Base-by-base conservation (phyloP, 2,329 filamentous ascomycete species). In the Nannizziopsis barbatae region DNA sequence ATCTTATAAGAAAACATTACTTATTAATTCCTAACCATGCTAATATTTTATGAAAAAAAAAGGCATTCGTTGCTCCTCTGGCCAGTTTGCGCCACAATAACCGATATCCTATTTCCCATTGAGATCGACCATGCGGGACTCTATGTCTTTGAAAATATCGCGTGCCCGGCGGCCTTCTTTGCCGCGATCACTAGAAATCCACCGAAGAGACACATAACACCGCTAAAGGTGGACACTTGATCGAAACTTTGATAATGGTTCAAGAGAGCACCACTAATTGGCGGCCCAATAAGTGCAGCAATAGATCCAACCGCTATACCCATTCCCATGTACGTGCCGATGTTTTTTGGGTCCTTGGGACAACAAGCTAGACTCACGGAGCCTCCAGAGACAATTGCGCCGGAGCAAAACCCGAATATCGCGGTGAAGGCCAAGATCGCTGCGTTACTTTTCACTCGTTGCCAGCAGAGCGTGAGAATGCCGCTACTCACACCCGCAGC, bases 251-350 rank as follows among this genome's bases (percentile, higher is more conserved):
- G n/a, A 30, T 40, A 32, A n/a, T 42, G 15, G 33, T 32, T 33
- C 14, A 52, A 22, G 6, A 53, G 36, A 2, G 31, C 52, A n/a
- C 52, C 52, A 14, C 33, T 52, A 14, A 53, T 52, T 12, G 52
- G 52, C 17, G 49, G 50, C 7, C 52, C 52, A 2, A 51, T 39
- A 12, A 53, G 46, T 27, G 36, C 50, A 37, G 43, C 42, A 33
- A 50, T 14, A 4, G 45, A 14, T 6, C 31, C 22, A 10, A 53
- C 18, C 18, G 35, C 42, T 43, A 53, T 50, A 4, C 49, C 46
- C 60, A 75, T 74, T 12, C 75, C 75, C 55, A 76, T 69, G 43
- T 75, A 74, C 0, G 77, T 76, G 1, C 79, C 79, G 12, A 79
- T 66, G 36, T 76, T 66, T 14, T 71, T 66, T 2, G 74, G 65